Base-by-base conservation (phyloP, 805 yeast genomes). In the Saccharomycopsis microspora region DNA sequence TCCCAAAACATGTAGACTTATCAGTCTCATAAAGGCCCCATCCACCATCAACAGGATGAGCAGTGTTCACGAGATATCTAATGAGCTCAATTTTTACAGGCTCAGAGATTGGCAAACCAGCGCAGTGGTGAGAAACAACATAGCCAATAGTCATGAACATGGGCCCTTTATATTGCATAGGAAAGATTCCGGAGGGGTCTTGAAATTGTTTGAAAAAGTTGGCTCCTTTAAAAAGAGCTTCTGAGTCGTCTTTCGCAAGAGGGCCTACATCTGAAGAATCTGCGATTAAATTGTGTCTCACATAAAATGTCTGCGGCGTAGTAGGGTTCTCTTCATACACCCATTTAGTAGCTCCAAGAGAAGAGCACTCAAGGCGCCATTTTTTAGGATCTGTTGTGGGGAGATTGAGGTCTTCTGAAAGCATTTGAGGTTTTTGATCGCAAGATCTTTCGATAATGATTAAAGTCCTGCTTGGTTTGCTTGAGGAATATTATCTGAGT, bases 41-140 rank as follows among this genome's bases (percentile, higher is more conserved):
- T 2, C 98, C 99, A n/a, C 99, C 99, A 63, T 93, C 98, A 0
- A 89, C 96, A 0, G 97, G 97, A 61, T 93, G 96, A 0, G 97
- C 82, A 0, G 86, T 75, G 61, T 93, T 93, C n/a, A 87, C 85
- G 11, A 93, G 65, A 60, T 89, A 93, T 50, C 98, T 71, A 31
- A 84, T 77, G 59, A 93, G 64, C 63, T 93, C 99, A 9, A 66
- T 64, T 53, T 69, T 69, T 57, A 73, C 76, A 37, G 75, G 80
- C 32, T 78, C 80, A 0, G 89, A 81, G 36, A 93, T 83, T 7
- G 75, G 75, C 0, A 78, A 71, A 36, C 76, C 74, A 8, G 89
- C 74, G 60, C 80, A 79, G 63, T 88, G 85, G 54, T 75, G 72
- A 1, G 85, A 78, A 0, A 75, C 84, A 30, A 93, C 78, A 56